Evolutionary conservation across 2,329 filamentous ascomycete genomes (phyloP).

Genomic region (Biscogniauxia sp.): DNA sequence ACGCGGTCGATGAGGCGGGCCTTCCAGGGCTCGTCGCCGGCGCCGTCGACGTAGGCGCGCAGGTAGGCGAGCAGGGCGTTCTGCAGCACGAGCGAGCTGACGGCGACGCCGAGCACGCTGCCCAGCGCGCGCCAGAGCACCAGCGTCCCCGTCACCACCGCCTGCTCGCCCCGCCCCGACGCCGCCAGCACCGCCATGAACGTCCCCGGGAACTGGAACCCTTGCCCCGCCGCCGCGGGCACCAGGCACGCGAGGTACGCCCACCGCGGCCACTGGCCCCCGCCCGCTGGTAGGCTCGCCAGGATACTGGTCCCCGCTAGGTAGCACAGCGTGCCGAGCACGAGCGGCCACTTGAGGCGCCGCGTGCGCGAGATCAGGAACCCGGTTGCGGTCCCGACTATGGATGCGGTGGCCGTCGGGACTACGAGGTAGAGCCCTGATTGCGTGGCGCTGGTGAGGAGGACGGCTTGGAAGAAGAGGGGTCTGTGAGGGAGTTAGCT

Average conservation of each 20-base stretch:
- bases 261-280: slow-evolving; percentile 49
- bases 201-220: slow-evolving; percentile 63
- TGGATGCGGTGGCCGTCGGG: slow-evolving; percentile 56
- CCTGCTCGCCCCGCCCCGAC: slow-evolving; percentile 59
- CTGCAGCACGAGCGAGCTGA: slow-evolving; percentile 70
- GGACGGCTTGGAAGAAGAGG: slow-evolving; percentile 74
- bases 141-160: slow-evolving; percentile 68
- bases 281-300: slow-evolving; percentile 45
- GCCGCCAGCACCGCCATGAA: slow-evolving; percentile 63
- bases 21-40: slow-evolving; percentile 51
- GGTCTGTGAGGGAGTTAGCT: slow-evolving; percentile 44
- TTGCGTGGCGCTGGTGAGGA: slow-evolving; percentile 64
- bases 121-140: slow-evolving; percentile 71
- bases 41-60: slow-evolving; percentile 48
- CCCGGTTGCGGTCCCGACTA: slow-evolving; percentile 56
- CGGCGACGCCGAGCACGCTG: slow-evolving; percentile 69
- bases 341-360: slow-evolving; percentile 58
- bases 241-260: slow-evolving; percentile 57
- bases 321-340: slow-evolving; percentile 47
- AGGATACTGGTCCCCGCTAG: slow-evolving; percentile 52
- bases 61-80: slow-evolving; percentile 65
- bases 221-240: slow-evolving; percentile 56
- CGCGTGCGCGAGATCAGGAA: slow-evolving; percentile 60
- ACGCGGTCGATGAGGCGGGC: slow-evolving; percentile 52
- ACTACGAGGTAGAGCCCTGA: slow-evolving; percentile 72